phyloP scores from a whole-genome alignment of 441 rosid species.

The Hura crepitans region DNA sequence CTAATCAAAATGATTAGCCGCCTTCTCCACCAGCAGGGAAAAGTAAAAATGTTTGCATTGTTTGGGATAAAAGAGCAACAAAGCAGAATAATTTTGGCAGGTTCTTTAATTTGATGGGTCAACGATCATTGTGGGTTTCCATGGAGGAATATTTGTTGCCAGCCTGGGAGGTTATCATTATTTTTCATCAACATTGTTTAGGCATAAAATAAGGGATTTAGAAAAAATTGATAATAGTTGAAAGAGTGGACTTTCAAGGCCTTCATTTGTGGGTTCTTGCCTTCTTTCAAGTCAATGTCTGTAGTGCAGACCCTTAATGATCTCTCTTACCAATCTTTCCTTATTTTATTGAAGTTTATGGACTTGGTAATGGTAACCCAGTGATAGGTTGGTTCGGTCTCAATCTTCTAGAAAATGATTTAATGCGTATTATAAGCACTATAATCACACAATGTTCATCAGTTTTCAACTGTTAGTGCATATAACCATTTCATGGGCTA shows the following conservation, averaged over 20 bases:
- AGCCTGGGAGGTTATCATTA: slow-evolving; percentile 22
- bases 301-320: background rate
- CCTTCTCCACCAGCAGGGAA: slow-evolving; percentile 2
- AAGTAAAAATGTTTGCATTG: background rate
- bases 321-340: background rate
- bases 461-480: no score
- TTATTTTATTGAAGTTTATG: background rate
- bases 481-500: background rate
- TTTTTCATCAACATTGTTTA: slow-evolving; percentile 15
- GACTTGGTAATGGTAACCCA: background rate
- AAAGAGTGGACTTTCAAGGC: slow-evolving; percentile 2
- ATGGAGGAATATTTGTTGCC: background rate
- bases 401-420: background rate
- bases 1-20: slow-evolving; percentile 18
- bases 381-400: slow-evolving; percentile 10
- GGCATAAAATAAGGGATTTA: background rate
- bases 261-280: background rate
- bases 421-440: no score
- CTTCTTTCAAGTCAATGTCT: background rate
- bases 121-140: background rate
- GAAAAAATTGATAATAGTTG: background rate
- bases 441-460: no score
- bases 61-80: background rate
- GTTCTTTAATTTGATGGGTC: background rate
- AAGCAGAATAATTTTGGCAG: background rate